These are phyloP conservation scores for Mortierella sp. DNA, from an alignment of 371 early-diverging fungal species.

Conservation along the genomic window DNA sequence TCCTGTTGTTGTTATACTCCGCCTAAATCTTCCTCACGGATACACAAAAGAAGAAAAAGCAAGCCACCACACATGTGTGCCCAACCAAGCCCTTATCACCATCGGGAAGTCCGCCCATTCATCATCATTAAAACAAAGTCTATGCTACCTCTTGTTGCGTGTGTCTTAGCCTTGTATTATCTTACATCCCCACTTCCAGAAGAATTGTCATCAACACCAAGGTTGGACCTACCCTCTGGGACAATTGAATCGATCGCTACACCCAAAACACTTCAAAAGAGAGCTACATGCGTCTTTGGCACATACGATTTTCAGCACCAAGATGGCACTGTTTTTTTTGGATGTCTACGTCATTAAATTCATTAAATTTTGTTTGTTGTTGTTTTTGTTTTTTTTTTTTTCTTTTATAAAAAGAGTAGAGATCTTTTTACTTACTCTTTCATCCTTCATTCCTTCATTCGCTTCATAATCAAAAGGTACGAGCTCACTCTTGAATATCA, in stretches of 20 bases:
- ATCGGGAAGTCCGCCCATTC: background rate
- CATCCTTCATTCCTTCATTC: background rate
- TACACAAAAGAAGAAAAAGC: background rate
- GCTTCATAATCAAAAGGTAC: background rate
- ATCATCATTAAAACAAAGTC: background rate
- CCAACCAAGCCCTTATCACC: background rate
- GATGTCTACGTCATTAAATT: background rate
- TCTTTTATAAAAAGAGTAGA: background rate
- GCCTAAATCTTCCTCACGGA: background rate
- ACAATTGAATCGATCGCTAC: background rate
- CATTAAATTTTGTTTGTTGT: background rate
- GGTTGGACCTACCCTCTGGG: background rate
- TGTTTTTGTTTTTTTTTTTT: background rate
- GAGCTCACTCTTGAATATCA: background rate
- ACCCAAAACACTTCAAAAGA: background rate
- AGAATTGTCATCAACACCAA: background rate
- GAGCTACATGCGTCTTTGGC: background rate
- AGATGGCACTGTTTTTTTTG: no score
- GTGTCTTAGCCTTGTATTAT: background rate
- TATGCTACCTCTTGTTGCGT: background rate
- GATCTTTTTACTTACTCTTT: background rate
- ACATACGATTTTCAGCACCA: constrained; percentile 12
- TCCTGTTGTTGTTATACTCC: background rate
- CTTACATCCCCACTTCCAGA: background rate
- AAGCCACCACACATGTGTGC: background rate